phyloP scores from a whole-genome alignment of 345 rosid species.

The Laguncularia racemosa region DNA sequence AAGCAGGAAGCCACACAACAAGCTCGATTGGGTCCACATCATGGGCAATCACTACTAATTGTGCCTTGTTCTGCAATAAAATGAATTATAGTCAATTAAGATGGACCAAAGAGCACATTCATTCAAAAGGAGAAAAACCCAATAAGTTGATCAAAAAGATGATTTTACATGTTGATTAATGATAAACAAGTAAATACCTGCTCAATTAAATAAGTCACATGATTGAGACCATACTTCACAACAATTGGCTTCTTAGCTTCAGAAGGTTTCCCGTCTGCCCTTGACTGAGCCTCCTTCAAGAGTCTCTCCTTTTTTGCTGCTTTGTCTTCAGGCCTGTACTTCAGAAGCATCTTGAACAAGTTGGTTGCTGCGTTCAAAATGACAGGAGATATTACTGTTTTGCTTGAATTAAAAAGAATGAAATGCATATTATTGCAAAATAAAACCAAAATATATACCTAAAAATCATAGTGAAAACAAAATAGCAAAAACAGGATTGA shows the following conservation, averaged over 20 bases:
- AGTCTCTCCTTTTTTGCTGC: conserved; percentile 58
- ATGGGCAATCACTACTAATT: conserved; percentile 45
- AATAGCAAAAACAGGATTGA: no score
- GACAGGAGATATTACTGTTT: neutral
- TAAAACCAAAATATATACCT: neutral
- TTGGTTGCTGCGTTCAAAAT: conserved; percentile 28
- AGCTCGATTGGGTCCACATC: conserved; percentile 55
- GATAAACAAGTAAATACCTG: conserved; percentile 25
- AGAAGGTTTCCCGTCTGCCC: conserved; percentile 48
- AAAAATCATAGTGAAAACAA: no score
- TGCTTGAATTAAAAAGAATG: no score
- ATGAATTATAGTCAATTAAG: neutral
- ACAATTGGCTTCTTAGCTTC: conserved; percentile 61
- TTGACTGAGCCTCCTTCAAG: conserved; percentile 47
- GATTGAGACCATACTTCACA: conserved; percentile 60
- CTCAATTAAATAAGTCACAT: conserved; percentile 61
- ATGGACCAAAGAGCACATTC: no score
- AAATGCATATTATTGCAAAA: no score
- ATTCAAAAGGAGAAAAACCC: neutral
- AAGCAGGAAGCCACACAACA: conserved; percentile 46
- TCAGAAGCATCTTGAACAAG: conserved; percentile 53
- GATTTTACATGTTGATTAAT: neutral
- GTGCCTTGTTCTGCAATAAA: conserved; percentile 44
- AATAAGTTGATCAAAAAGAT: neutral
- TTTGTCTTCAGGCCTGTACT: conserved; percentile 56